Conservation (phyloP, 805 yeast species). For the Barnettozyma sp. region DNA sequence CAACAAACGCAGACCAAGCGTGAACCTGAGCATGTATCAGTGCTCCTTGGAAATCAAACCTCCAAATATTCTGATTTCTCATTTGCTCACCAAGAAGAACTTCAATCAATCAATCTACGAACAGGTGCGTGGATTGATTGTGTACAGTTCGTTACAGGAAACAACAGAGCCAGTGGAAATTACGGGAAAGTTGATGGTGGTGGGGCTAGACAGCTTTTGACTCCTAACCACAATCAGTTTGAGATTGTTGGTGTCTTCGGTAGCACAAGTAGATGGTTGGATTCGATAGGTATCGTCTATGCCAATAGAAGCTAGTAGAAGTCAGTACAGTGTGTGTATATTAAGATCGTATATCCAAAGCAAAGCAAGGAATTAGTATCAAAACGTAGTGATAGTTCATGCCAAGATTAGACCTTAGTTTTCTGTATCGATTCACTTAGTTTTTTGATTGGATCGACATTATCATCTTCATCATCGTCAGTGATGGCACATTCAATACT, state of each 20-base stretch:
- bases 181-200: constrained; percentile 71
- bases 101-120: constrained; percentile 56
- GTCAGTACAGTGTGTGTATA: no score
- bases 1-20: constrained; percentile 4
- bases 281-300: constrained; percentile 66
- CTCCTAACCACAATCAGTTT: constrained; percentile 51
- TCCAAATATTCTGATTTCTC: constrained; percentile 46
- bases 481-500: constrained; percentile 5
- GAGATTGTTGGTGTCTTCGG: constrained; percentile 68
- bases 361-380: no score
- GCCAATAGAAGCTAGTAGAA: constrained; percentile 22
- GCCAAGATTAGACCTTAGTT: background rate
- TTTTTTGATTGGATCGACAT: background rate
- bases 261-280: constrained; percentile 60
- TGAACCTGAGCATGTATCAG: constrained; percentile 5
- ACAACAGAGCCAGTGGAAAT: constrained; percentile 46
- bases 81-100: constrained; percentile 49
- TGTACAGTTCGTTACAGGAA: constrained; percentile 58
- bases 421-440: background rate
- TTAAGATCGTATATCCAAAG: no score
- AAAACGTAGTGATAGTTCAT: no score
- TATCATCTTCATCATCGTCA: constrained; percentile 4
- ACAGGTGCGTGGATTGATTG: constrained; percentile 91
- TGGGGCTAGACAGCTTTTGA: constrained; percentile 45
- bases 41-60: constrained; percentile 47